Base-by-base conservation (phyloP, 441 rosid genomes). In the Hura crepitans region DNA sequence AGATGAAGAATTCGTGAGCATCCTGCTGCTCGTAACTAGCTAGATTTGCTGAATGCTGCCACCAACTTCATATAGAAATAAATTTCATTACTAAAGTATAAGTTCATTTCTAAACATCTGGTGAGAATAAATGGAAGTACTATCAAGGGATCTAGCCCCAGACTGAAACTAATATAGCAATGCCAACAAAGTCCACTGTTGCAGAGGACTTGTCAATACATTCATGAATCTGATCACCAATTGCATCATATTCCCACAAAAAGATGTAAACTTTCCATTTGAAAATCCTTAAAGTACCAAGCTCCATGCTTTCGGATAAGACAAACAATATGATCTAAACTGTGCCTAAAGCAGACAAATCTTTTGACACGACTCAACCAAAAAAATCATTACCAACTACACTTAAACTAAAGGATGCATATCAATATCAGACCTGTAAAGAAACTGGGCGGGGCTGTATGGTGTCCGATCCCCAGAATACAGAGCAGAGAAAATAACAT, bases 1-100 rank as follows among this genome's bases (percentile, higher is more conserved):
- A 90, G 58, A 92, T 92, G 80, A 90, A 88, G 84, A 90, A 90
- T 79, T 90, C 97, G 46, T 92, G 95, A 70, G 96, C 92, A 83
- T 89, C 97, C 69, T 90, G 94, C 86, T 92, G 88, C 75, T 85
- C 86, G 62, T 90, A 92, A 54, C 92, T 81, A 70, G 96, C 95
- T 76, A 88, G 81, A 87, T 85, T 85, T 25, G 83, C 78, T 30
- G 91, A 85, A 82, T 89, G 93, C 84, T 82, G 85, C 97, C 97
- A 92, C 96, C 97, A 92, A 82, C 96, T 92, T 83, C 81, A 85
- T 35, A 64, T 68, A 74, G 71, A 81, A 72, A 77, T 51, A 71
- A 74, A 72, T 68, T 72, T 66, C 76, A 80, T 80, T 76, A 83
- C 72, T 73, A 69, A 69, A 76, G 71, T 61, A 76, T 46, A 45